Percentiles rank a stretch among this genome's conserved stretches.
Evolutionary conservation across 495 filamentous ascomycete genomes (phyloP).

Genomic region (Rostrohypoxylon terebratum): DNA sequence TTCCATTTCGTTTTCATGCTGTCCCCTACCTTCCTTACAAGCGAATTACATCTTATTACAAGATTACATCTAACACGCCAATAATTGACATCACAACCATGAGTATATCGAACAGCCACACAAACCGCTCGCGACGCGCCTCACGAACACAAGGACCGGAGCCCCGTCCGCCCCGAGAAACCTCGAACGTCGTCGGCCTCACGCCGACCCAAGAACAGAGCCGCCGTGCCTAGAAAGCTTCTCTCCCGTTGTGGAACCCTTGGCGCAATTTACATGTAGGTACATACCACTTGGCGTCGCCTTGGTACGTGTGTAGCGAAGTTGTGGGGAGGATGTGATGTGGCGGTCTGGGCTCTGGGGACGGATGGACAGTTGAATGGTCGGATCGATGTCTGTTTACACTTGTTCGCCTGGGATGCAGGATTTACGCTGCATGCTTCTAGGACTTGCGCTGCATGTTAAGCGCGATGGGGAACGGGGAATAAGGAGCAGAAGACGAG

Average conservation of each 20-base stretch:
- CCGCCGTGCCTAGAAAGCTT: conserved; percentile 12
- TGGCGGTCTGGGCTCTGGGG: neutral
- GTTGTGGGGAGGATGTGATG: neutral
- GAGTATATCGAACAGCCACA: neutral
- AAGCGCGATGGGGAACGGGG: neutral
- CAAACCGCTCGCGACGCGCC: neutral
- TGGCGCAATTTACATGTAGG: conserved; percentile 17
- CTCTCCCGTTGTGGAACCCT: conserved; percentile 12
- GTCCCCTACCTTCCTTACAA: neutral
- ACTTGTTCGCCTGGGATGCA: too few species aligned
- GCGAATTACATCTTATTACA: neutral
- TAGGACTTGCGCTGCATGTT: neutral
- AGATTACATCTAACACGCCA: too few species aligned
- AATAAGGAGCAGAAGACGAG: neutral
- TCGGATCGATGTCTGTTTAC: too few species aligned
- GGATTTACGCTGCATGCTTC: neutral
- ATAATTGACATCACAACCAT: neutral
- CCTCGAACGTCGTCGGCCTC: conserved; percentile 1
- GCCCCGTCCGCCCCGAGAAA: neutral
- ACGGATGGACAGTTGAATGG: neutral
- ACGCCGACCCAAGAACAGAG: neutral
- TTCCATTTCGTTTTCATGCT: neutral
- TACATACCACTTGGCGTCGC: conserved; percentile 1
- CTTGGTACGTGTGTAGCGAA: neutral
- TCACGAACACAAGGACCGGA: neutral